phyloP scores from a whole-genome alignment of 2,329 filamentous ascomycete genomes.

The Mycosphaerella arachidis region DNA sequence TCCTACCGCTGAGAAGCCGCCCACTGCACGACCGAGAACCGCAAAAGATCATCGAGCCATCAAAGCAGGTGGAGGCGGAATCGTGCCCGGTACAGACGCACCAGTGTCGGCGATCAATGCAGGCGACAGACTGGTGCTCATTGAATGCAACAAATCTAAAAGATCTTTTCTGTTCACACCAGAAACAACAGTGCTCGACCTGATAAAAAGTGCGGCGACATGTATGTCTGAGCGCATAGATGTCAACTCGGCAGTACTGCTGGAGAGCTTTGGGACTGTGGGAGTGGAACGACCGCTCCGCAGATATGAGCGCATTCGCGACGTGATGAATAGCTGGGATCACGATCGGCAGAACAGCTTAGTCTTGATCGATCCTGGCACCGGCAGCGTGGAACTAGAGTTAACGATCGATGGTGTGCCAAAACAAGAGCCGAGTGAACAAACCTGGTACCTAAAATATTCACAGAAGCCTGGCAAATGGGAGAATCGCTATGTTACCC shows the following conservation, averaged over 20 bases:
- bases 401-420: conserved; percentile 64
- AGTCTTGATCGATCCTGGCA: conserved; percentile 57
- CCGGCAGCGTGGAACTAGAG: conserved; percentile 51
- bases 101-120: conserved; percentile 77
- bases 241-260: conserved; percentile 61
- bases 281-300: conserved; percentile 79
- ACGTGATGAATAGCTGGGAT: conserved; percentile 92
- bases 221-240: conserved; percentile 61
- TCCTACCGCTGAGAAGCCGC: conserved; percentile 10
- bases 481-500: conserved; percentile 76
- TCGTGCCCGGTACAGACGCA: conserved; percentile 62
- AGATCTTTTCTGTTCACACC: conserved; percentile 68
- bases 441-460: conserved; percentile 70
- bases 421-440: conserved; percentile 58
- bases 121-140: conserved; percentile 68
- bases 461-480: conserved; percentile 80
- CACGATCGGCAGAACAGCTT: conserved; percentile 72
- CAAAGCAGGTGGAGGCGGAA: conserved; percentile 42
- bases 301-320: conserved; percentile 78
- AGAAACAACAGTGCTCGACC: conserved; percentile 68
- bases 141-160: conserved; percentile 66
- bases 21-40: conserved; percentile 17
- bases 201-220: conserved; percentile 64
- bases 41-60: conserved; percentile 32
- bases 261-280: conserved; percentile 70